Evolutionary conservation across 1,284 basidiomycete species (phyloP).

Genomic region (Afroboletus lepidellus): DNA sequence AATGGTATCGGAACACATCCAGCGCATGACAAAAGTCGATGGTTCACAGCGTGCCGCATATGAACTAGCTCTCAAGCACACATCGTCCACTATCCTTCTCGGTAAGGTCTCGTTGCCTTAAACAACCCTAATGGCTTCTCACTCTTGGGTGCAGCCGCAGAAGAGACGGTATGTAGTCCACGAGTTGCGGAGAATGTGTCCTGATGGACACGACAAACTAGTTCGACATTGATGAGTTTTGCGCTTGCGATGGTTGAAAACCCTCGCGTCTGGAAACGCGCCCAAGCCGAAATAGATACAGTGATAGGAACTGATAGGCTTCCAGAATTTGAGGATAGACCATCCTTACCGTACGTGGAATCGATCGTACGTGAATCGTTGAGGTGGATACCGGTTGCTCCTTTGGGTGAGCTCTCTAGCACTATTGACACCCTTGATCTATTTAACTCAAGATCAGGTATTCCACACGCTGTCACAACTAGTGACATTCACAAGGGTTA

Average conservation of each 20-base stretch:
- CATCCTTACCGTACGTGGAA: not conserved
- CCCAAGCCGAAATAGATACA: not conserved
- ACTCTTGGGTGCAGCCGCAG: not conserved
- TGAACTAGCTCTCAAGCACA: not conserved
- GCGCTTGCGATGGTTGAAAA: not conserved
- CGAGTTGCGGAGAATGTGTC: not conserved
- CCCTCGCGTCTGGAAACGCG: not conserved
- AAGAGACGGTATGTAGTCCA: not conserved
- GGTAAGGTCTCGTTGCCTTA: slow-evolving; percentile 5
- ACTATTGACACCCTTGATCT: not conserved
- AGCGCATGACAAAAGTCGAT: slow-evolving; percentile 12
- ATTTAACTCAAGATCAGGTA: not conserved
- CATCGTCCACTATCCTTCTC: slow-evolving; percentile 1
- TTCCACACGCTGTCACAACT: not conserved
- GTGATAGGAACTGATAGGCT: no score
- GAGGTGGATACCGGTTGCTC: not conserved
- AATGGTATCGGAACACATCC: slow-evolving; percentile 19
- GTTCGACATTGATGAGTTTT: not conserved
- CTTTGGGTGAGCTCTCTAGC: not conserved
- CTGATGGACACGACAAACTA: not conserved
- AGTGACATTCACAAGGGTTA: slow-evolving; percentile 1
- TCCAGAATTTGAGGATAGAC: no score
- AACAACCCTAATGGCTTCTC: not conserved
- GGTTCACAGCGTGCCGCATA: not conserved
- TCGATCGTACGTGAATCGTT: not conserved